Percentiles rank a stretch among this genome's conserved stretches.
These are phyloP conservation scores for Schwanniomyces vanrijiae DNA, from an alignment of 805 yeast species.

Conservation along the genomic window DNA sequence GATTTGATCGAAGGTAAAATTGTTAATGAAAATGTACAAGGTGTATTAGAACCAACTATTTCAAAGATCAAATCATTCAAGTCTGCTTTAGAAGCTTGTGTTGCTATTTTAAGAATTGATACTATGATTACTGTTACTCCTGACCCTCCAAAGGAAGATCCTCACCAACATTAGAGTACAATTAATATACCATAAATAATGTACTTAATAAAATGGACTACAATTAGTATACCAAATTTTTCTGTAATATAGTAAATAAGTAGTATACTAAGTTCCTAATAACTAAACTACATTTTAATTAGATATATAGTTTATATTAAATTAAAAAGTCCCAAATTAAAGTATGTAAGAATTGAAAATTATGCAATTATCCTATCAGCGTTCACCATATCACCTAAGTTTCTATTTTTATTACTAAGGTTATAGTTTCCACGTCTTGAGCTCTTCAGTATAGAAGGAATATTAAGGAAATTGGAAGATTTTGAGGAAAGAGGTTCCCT, in stretches of 20 bases:
- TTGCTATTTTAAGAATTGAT: conserved; percentile 95
- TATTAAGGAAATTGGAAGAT: conserved; percentile 9
- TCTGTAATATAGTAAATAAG: neutral
- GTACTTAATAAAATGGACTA: neutral
- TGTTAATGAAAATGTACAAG: conserved; percentile 77
- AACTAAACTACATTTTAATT: neutral
- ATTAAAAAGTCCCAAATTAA: neutral
- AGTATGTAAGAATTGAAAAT: neutral
- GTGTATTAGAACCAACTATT: conserved; percentile 94
- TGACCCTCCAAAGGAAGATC: conserved; percentile 88
- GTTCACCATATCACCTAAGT: conserved; percentile 6
- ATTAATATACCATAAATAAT: neutral
- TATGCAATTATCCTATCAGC: conserved; percentile 11
- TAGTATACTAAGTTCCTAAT: too few species aligned
- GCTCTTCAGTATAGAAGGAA: neutral
- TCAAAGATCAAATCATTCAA: conserved; percentile 90
- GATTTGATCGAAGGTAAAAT: conserved; percentile 90
- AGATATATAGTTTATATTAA: neutral
- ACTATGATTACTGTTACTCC: conserved; percentile 98
- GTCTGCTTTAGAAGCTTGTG: conserved; percentile 96
- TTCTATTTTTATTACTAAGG: neutral
- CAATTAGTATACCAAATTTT: neutral
- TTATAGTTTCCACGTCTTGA: neutral
- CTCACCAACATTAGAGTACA: conserved; percentile 67
- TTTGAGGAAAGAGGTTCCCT: conserved; percentile 11